Percentiles rank a stretch among this genome's conserved stretches.
Evolutionary conservation across 2,329 filamentous ascomycete species (phyloP).

Genomic region (Exophiala oligosperma): DNA sequence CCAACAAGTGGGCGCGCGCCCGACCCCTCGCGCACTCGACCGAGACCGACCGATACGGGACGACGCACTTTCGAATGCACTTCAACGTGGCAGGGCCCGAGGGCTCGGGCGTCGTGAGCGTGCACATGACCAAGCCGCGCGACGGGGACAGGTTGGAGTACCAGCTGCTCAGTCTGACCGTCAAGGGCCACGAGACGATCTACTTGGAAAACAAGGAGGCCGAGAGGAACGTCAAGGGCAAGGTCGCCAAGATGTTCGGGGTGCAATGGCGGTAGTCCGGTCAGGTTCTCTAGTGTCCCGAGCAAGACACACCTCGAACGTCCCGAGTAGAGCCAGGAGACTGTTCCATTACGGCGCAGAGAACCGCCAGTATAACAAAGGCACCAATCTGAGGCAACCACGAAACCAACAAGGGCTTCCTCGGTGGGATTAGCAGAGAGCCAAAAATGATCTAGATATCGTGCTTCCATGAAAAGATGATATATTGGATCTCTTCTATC

Average conservation of each 20-base stretch:
- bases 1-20: slow-evolving; percentile 75
- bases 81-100: slow-evolving; percentile 81
- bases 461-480: too few species aligned
- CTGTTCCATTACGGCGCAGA: too few species aligned
- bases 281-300: too few species aligned
- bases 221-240: slow-evolving; percentile 38
- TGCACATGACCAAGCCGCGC: slow-evolving; percentile 73
- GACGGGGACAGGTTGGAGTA: slow-evolving; percentile 72
- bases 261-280: slow-evolving; percentile 44
- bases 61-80: slow-evolving; percentile 79
- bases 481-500: too few species aligned
- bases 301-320: too few species aligned
- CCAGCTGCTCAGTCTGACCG: slow-evolving; percentile 75
- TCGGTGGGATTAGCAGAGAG: too few species aligned
- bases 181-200: slow-evolving; percentile 55
- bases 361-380: too few species aligned
- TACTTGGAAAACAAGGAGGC: slow-evolving; percentile 47
- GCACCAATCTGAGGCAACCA: too few species aligned
- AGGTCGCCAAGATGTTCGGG: slow-evolving; percentile 51
- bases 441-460: too few species aligned
- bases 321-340: too few species aligned
- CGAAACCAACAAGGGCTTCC: too few species aligned
- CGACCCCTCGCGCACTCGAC: slow-evolving; percentile 58
- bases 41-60: slow-evolving; percentile 70
- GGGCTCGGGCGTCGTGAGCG: slow-evolving; percentile 69